Percentiles rank a stretch among this genome's conserved stretches.
phyloP scores from a whole-genome alignment of 2,329 filamentous ascomycete genomes.

The Hymenoscyphus occultus region DNA sequence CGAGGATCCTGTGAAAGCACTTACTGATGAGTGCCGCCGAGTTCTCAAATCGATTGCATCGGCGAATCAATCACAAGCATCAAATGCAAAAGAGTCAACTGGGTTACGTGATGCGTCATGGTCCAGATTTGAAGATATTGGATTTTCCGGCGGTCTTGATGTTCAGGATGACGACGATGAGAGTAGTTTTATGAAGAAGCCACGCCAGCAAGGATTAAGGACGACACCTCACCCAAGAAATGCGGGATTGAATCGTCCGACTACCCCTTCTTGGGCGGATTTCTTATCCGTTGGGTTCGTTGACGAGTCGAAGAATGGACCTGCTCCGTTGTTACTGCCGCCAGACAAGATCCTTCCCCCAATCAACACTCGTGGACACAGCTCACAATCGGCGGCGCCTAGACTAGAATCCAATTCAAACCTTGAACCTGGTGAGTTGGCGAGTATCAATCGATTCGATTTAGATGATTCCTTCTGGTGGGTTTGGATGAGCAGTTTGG shows the following conservation, averaged over 20 bases:
- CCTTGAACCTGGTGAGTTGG: slow-evolving; percentile 88
- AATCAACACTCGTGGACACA: slow-evolving; percentile 74
- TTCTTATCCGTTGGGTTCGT: slow-evolving; percentile 92
- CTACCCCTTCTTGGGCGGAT: slow-evolving; percentile 96
- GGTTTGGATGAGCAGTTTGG: slow-evolving; percentile 98
- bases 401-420: slow-evolving; percentile 64
- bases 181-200: slow-evolving; percentile 34
- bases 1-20: slow-evolving; percentile 80
- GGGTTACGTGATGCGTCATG: slow-evolving; percentile 82
- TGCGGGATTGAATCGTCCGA: slow-evolving; percentile 70
- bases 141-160: slow-evolving; percentile 75
- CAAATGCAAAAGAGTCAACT: slow-evolving; percentile 67
- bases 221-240: slow-evolving; percentile 64
- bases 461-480: slow-evolving; percentile 98
- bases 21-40: slow-evolving; percentile 91
- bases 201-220: slow-evolving; percentile 51
- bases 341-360: slow-evolving; percentile 89
- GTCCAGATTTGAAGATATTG: slow-evolving; percentile 95
- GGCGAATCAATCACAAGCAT: slow-evolving; percentile 79
- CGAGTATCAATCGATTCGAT: slow-evolving; percentile 81
- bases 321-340: slow-evolving; percentile 72
- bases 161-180: slow-evolving; percentile 63
- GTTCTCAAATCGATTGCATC: slow-evolving; percentile 86
- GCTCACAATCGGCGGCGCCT: slow-evolving; percentile 79
- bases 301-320: slow-evolving; percentile 65